A percentile compares a stretch with the other conserved stretches of the same genome.
Evolutionary conservation across 495 filamentous ascomycete genomes (phyloP).

Genomic region (Pseudoneurospora amorphoporcata): DNA sequence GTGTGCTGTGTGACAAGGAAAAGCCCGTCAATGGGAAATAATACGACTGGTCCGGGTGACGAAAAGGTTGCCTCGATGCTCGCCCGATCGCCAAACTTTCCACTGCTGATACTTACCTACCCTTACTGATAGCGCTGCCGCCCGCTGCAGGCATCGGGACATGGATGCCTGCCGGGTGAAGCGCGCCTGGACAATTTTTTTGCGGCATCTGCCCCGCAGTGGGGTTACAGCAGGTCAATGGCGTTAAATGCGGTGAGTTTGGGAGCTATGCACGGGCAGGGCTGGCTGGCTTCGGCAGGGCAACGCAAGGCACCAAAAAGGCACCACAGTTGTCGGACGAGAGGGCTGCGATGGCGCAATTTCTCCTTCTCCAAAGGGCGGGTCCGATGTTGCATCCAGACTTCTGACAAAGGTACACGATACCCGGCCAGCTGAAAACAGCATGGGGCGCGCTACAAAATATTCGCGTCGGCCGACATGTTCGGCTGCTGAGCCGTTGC

Average conservation of each 20-base stretch:
- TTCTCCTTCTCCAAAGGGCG: constrained; percentile 7
- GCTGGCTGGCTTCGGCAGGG: background rate
- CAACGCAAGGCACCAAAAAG: background rate
- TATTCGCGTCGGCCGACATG: background rate
- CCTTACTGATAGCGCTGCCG: background rate
- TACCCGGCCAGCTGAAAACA: constrained; percentile 8
- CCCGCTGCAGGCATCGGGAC: background rate
- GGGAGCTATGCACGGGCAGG: constrained; percentile 2
- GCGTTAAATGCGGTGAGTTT: constrained; percentile 11
- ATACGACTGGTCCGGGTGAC: background rate
- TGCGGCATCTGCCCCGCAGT: constrained; percentile 12
- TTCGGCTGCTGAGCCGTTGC: background rate
- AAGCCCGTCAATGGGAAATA: background rate
- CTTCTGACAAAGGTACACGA: constrained; percentile 4
- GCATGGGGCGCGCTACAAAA: constrained; percentile 12
- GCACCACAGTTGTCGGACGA: background rate
- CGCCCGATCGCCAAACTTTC: background rate
- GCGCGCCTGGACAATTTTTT: constrained; percentile 2
- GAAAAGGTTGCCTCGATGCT: background rate
- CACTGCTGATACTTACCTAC: background rate
- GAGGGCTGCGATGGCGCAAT: constrained; percentile 25
- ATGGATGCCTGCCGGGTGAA: background rate
- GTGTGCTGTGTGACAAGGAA: background rate
- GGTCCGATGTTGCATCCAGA: constrained; percentile 3
- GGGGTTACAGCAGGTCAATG: constrained; percentile 8